phyloP scores from a whole-genome alignment of 257 asterid species.

The Lavandula angustifolia region DNA sequence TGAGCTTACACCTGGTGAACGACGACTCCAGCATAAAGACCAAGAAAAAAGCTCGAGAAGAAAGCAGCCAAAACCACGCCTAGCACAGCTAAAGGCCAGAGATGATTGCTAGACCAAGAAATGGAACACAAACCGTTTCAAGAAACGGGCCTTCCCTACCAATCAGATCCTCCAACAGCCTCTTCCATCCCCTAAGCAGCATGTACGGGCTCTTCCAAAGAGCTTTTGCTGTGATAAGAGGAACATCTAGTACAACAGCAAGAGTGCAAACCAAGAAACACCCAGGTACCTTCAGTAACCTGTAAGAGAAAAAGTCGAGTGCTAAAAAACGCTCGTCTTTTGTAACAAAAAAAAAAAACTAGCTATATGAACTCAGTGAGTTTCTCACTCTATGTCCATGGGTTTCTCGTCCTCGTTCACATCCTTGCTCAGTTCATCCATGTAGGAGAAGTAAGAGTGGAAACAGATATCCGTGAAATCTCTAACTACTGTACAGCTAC shows the following conservation, averaged over 20 bases:
- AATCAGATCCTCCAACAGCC: slow-evolving; percentile 73
- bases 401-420: slow-evolving; percentile 60
- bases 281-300: slow-evolving; percentile 67
- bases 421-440: slow-evolving; percentile 78
- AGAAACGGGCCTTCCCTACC: slow-evolving; percentile 95
- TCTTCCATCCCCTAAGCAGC: slow-evolving; percentile 87
- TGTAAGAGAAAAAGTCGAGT: slow-evolving; percentile 14
- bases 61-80: slow-evolving; percentile 66
- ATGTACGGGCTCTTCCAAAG: slow-evolving; percentile 93
- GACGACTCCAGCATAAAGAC: slow-evolving; percentile 70
- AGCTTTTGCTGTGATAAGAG: slow-evolving; percentile 64
- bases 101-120: slow-evolving; percentile 84
- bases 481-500: slow-evolving; percentile 69
- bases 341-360: neutral
- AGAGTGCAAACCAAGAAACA: slow-evolving; percentile 64
- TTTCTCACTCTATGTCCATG: slow-evolving; percentile 66
- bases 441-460: slow-evolving; percentile 87
- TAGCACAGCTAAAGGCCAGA: slow-evolving; percentile 88
- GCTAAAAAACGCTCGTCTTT: neutral
- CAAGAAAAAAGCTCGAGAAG: slow-evolving; percentile 71
- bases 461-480: slow-evolving; percentile 91
- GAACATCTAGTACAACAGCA: slow-evolving; percentile 64
- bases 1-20: slow-evolving; percentile 61
- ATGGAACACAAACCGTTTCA: slow-evolving; percentile 84
- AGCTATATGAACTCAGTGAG: neutral